Base-by-base conservation (phyloP, 345 rosid genomes). In the Dimocarpus longan region DNA sequence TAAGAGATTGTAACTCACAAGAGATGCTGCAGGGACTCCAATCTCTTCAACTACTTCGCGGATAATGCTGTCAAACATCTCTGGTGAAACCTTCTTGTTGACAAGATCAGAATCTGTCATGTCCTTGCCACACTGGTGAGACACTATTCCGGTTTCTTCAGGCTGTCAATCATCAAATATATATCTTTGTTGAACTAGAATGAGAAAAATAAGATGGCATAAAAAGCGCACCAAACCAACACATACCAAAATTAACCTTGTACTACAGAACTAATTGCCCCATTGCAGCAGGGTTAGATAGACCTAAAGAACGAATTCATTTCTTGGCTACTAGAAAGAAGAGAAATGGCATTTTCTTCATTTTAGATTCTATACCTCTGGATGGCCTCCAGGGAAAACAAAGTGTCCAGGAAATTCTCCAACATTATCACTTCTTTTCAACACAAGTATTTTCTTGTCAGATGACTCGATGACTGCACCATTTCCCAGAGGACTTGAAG, bases 371-470 rank as follows among this genome's bases (percentile, higher is more conserved):
- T 57, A 59, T 80, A 91, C 99, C 98, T 93, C 97, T 48, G 98
- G 98, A 86, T 95, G 97, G 37, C 97, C 98, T 69, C 98, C 98
- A 15, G 98, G 98, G 56, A 93, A 93, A 65, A 93, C 99, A 67
- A 86, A 90, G 80, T 93, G 89, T 42, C 98, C 94, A 65, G 99
- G 96, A 86, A 93, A 95, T 76, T 95, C 99, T 62, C 97, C 98
- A 54, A 93, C 98, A 84, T 92, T 90, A 56, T 91, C 57, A 88
- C 99, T 95, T 85, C 98, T 90, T 80, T 85, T 86, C 80, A 93
- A 81, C 65, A 92, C 82, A 42, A 92, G 84, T 70, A 93, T 84
- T 90, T 87, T 90, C 76, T 89, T 78, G 85, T 95, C 98, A 80
- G 84, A 78, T 77, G 98, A 88, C 84, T 91, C 97, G 3, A 91